Evolutionary conservation across 1,284 basidiomycete species (phyloP).

Genomic region (Cryptococcus depauperatus): DNA sequence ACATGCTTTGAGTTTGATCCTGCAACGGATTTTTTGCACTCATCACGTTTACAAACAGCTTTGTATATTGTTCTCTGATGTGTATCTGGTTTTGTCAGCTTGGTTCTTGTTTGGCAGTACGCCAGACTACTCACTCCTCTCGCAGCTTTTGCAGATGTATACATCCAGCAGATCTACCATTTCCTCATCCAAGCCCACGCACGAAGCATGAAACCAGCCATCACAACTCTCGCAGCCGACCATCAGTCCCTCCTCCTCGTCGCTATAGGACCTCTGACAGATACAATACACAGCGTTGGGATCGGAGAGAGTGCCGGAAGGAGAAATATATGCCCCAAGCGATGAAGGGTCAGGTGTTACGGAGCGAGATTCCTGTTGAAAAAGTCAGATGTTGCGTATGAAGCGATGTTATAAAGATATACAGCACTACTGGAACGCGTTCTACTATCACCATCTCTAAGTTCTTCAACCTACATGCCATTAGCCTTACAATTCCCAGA

Average conservation of each 20-base stretch:
- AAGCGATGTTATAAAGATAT: not conserved
- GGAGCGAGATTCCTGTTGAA: constrained; percentile 1
- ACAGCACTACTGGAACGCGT: not conserved
- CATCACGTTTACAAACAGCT: constrained; percentile 31
- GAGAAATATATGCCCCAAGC: constrained; percentile 3
- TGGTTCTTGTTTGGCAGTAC: not conserved
- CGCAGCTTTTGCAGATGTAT: constrained; percentile 40
- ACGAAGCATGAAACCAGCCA: constrained; percentile 41
- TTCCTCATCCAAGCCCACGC: constrained; percentile 31
- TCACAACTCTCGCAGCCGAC: constrained; percentile 43
- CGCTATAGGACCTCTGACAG: constrained; percentile 30
- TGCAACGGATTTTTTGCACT: constrained; percentile 28
- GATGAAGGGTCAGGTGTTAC: not conserved
- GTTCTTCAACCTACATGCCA: constrained; percentile 13
- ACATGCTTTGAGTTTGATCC: constrained; percentile 31
- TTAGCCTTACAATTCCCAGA: not conserved
- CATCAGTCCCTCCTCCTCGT: constrained; percentile 34
- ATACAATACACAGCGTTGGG: constrained; percentile 30
- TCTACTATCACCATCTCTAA: constrained; percentile 9
- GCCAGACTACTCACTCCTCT: constrained; percentile 20
- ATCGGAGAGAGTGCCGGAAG: constrained; percentile 10
- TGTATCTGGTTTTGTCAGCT: constrained; percentile 16
- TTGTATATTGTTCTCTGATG: constrained; percentile 29
- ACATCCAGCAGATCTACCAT: constrained; percentile 34
- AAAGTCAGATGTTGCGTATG: not conserved